phyloP scores from a whole-genome alignment of 305 asterid species.

The Caryopteris hybrid region DNA sequence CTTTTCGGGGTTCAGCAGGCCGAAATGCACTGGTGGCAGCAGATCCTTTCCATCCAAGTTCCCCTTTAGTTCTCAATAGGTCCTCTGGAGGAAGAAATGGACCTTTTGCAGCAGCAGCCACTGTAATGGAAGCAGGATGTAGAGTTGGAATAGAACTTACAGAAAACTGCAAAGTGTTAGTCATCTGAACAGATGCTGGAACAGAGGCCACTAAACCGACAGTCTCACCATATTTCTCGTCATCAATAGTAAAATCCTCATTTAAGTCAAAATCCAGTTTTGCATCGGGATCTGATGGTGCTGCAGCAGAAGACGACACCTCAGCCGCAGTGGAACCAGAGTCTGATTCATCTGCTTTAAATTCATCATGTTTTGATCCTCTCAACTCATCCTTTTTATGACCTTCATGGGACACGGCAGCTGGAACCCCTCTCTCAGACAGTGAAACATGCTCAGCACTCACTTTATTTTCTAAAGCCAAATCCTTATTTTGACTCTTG shows the following conservation, averaged over 20 bases:
- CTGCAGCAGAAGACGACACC: constrained; percentile 32
- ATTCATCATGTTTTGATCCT: too few relatives aligned
- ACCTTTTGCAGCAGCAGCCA: constrained; percentile 78
- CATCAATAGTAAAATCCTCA: constrained; percentile 70
- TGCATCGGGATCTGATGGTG: constrained; percentile 29
- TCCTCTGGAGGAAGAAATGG: constrained; percentile 73
- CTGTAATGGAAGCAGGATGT: constrained; percentile 57
- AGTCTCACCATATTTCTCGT: constrained; percentile 59
- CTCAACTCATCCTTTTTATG: too few relatives aligned
- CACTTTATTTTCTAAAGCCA: constrained; percentile 19
- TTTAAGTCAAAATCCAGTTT: constrained; percentile 76
- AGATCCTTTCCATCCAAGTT: constrained; percentile 82
- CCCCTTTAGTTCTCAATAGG: constrained; percentile 59
- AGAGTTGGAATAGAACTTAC: constrained; percentile 29
- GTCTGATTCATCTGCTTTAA: constrained; percentile 29
- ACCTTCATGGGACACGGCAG: too few relatives aligned
- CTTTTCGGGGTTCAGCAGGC: constrained; percentile 80
- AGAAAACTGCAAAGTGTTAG: neutral
- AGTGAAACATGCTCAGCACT: constrained; percentile 5
- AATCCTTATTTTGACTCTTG: constrained; percentile 18
- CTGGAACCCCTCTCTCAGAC: too few relatives aligned
- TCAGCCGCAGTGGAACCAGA: constrained; percentile 19
- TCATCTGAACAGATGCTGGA: constrained; percentile 28
- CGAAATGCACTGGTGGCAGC: constrained; percentile 89
- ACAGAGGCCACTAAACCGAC: constrained; percentile 18